Base-by-base conservation (phyloP, 1,284 basidiomycete genomes). In the Malassezia nana region DNA sequence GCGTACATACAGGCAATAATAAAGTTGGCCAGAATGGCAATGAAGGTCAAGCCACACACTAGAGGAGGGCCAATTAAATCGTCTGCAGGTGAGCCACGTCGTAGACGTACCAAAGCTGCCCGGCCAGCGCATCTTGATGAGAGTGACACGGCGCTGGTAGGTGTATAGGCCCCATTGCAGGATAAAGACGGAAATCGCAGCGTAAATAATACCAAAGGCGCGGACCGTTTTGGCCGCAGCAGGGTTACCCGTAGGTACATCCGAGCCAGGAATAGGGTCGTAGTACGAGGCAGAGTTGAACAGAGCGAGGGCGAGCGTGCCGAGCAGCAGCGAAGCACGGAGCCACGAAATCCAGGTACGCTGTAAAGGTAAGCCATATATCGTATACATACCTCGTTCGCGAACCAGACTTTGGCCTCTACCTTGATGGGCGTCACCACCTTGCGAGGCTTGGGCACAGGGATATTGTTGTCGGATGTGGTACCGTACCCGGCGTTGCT, bases 111-210 rank as follows among this genome's bases (percentile, higher is more conserved):
- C 89, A 69, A 95, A 94, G 67, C 86, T 83, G 2, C 88, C 87
- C n/a, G 89, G 84, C 76, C 91, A 86, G 47, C 89, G 81, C 58
- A 84, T 83, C 26, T 86, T 85, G 65, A 98, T 96, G 81, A 90
- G 84, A 41, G 85, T 86, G 50, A 96, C 83, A 43, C 92, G 83
- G 59, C 84, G 81, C 73, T 95, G 89, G 75, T 92, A 95, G 53
- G 92, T 78, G 7, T 77, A 78, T 75, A 87, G 91, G 0, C 87
- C 89, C 76, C 96, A 96, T 3, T 88, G 44, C 16, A 73, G 60
- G 20, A 63, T 65, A 31, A 65, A 55, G 6, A 70, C 55, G 4
- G 69, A 69, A 38, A 96, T 86, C 2, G 79, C 64, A 6, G 89
- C 89, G 66, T 96, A 98, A 1, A 81, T 76, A 61, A 87, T 84